These are phyloP conservation scores for Fistulinella staudtii DNA, from an alignment of 1,284 basidiomycete species.

Conservation along the genomic window DNA sequence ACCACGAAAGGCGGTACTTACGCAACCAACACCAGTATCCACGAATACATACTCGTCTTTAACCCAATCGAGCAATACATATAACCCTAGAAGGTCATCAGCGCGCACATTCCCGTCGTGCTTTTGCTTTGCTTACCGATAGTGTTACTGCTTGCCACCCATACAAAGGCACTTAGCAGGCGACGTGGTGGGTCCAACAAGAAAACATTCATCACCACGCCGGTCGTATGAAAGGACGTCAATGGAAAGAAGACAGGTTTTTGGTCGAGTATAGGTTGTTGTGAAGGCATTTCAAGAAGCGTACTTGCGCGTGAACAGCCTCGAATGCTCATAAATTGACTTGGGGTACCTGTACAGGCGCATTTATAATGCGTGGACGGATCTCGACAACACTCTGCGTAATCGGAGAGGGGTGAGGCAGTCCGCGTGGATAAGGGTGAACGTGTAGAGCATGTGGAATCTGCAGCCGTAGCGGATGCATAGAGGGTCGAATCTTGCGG, in stretches of 20 bases:
- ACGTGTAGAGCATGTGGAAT: conserved; percentile 10
- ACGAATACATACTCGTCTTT: conserved; percentile 62
- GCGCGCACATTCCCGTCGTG: conserved; percentile 33
- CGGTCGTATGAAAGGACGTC: conserved; percentile 57
- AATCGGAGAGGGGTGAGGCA: conserved; percentile 24
- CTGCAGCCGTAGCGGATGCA: conserved; percentile 3
- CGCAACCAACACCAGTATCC: conserved; percentile 68
- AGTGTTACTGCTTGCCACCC: conserved; percentile 44
- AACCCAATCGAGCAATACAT: conserved; percentile 64
- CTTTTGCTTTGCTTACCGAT: conserved; percentile 21
- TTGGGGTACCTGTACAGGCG: conserved; percentile 2
- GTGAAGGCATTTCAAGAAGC: conserved; percentile 24
- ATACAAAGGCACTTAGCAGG: conserved; percentile 64
- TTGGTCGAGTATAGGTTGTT: conserved; percentile 30
- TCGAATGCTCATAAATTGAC: conserved; percentile 5
- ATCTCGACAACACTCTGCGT: conserved; percentile 15
- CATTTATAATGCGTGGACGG: conserved; percentile 5
- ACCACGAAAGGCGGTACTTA: conserved; percentile 39
- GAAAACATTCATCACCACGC: conserved; percentile 73
- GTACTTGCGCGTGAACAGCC: conserved; percentile 9
- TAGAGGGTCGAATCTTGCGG: conserved; percentile 26
- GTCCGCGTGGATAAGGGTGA: conserved; percentile 26
- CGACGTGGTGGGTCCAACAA: conserved; percentile 61
- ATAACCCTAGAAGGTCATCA: conserved; percentile 45
- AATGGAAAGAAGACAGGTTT: conserved; percentile 47